Conservation (phyloP, 192 early-diverging fungal species). For the Cladochytrium replicatum region DNA sequence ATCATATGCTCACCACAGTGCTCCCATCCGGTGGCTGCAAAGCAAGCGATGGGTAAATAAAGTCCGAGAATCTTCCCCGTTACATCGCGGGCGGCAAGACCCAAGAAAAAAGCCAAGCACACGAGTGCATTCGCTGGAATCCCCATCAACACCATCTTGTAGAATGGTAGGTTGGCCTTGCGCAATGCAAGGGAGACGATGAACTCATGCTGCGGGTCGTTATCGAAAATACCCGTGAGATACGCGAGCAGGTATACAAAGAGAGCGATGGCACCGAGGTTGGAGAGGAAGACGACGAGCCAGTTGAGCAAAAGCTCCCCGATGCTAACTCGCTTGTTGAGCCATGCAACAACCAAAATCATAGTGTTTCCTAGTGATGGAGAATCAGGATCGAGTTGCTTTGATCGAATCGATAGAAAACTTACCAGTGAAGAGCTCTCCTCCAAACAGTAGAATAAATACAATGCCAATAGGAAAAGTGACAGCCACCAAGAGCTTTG, state of each 20-base stretch:
- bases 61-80: conserved; percentile 23
- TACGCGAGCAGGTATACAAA: conserved; percentile 15
- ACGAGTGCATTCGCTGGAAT: conserved; percentile 27
- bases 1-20: too few relatives aligned
- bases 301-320: too few relatives aligned
- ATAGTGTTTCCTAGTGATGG: conserved; percentile 27
- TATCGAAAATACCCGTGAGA: conserved; percentile 14
- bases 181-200: conserved; percentile 7
- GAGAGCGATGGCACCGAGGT: conserved; percentile 14
- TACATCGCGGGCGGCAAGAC: conserved; percentile 19
- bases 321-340: conserved; percentile 15
- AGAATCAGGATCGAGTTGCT: too few relatives aligned
- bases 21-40: conserved; percentile 22
- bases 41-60: conserved; percentile 18
- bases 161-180: conserved; percentile 17
- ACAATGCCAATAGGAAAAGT: conserved; percentile 22
- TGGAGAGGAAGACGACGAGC: conserved; percentile 18
- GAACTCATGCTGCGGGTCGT: conserved; percentile 16
- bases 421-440: conserved; percentile 28
- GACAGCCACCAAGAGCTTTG: conserved; percentile 14
- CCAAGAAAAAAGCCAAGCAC: conserved; percentile 22
- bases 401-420: too few relatives aligned
- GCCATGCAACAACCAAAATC: conserved; percentile 17
- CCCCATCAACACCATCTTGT: conserved; percentile 11
- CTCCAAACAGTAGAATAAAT: conserved; percentile 24